These are phyloP conservation scores for Butyriboletus loyo DNA, from an alignment of 768 basidiomycete genomes.

Conservation along the genomic window DNA sequence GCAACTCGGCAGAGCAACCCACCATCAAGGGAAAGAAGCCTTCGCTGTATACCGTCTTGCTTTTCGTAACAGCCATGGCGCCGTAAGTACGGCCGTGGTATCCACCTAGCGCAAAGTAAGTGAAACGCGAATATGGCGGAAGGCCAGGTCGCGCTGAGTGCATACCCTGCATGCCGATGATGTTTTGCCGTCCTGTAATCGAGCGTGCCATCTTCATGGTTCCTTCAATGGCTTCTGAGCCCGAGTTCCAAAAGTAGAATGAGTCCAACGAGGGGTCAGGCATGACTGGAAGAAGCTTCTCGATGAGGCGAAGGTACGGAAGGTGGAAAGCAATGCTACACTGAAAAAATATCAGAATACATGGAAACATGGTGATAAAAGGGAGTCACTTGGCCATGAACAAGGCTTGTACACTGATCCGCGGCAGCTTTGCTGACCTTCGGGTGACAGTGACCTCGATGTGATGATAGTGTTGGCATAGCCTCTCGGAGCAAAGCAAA, in stretches of 20 bases:
- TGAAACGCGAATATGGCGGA: background rate
- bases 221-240: constrained; percentile 90
- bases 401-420: constrained; percentile 79
- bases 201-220: constrained; percentile 83
- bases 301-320: constrained; percentile 84
- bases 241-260: constrained; percentile 98
- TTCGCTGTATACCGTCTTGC: constrained; percentile 88
- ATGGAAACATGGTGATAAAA: background rate
- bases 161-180: constrained; percentile 86
- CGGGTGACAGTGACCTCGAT: constrained; percentile 80
- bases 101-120: constrained; percentile 42
- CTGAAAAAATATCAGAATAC: constrained; percentile 38
- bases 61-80: constrained; percentile 89
- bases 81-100: constrained; percentile 95
- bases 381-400: constrained; percentile 65
- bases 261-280: constrained; percentile 87
- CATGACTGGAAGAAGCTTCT: constrained; percentile 84
- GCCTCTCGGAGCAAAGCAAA: background rate
- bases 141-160: background rate
- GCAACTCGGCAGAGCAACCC: constrained; percentile 16
- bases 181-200: constrained; percentile 78
- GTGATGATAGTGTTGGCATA: background rate
- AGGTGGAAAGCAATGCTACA: constrained; percentile 87
- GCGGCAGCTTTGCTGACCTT: constrained; percentile 84
- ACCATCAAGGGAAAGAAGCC: constrained; percentile 84